A percentile compares a stretch with the other conserved stretches of the same genome.
phyloP scores from a whole-genome alignment of 2,329 filamentous ascomycete genomes.

The Alternaria triticimaculans region DNA sequence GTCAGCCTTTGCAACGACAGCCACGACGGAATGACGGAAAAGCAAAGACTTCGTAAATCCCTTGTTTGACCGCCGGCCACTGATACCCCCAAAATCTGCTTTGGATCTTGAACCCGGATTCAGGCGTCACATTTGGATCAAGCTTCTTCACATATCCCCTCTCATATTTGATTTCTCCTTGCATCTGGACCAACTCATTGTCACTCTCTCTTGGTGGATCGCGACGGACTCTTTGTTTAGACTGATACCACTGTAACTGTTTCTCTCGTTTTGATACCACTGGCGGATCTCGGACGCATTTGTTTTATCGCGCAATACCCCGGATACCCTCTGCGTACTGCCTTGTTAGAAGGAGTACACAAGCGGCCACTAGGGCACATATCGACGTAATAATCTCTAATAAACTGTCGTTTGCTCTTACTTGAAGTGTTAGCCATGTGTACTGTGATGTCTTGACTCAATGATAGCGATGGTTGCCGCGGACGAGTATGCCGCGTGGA shows the following conservation, averaged over 20 bases:
- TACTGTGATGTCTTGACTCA: neutral
- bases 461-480: neutral
- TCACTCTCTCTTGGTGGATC: slow-evolving; percentile 38
- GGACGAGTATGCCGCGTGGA: neutral
- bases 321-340: slow-evolving; percentile 51
- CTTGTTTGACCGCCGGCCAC: slow-evolving; percentile 50
- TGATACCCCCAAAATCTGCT: slow-evolving; percentile 40
- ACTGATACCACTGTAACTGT: slow-evolving; percentile 53
- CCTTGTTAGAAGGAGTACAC: slow-evolving; percentile 49
- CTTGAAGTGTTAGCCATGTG: neutral
- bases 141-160: slow-evolving; percentile 36
- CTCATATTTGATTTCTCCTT: slow-evolving; percentile 38
- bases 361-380: slow-evolving; percentile 51
- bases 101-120: slow-evolving; percentile 34
- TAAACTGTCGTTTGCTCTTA: slow-evolving; percentile 31
- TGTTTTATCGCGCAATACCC: slow-evolving; percentile 50
- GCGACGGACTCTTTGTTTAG: slow-evolving; percentile 48
- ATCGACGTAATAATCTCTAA: slow-evolving; percentile 50
- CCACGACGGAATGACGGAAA: slow-evolving; percentile 54
- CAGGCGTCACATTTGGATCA: slow-evolving; percentile 40
- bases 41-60: slow-evolving; percentile 48
- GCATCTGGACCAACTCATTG: slow-evolving; percentile 36
- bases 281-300: slow-evolving; percentile 23
- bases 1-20: slow-evolving; percentile 47
- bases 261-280: slow-evolving; percentile 51